A percentile compares a stretch with the other conserved stretches of the same genome.
phyloP scores from a whole-genome alignment of 129 eudicot genomes.

The Flaveria trinervia region DNA sequence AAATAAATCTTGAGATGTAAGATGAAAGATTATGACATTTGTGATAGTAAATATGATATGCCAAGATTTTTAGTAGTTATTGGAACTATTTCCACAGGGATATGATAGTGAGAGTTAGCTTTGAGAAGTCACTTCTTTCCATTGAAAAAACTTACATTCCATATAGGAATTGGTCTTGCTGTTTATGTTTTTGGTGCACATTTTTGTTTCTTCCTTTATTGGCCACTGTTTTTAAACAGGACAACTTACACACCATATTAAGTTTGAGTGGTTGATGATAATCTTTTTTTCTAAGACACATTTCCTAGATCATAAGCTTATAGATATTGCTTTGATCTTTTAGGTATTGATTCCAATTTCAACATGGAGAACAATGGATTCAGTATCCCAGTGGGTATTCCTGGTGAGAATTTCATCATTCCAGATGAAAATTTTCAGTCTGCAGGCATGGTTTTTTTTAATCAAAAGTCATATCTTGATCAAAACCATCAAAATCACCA shows the following conservation, averaged over 20 bases:
- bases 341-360: slow-evolving; percentile 19
- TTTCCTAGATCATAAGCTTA: slow-evolving; percentile 20
- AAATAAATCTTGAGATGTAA: background rate
- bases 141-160: slow-evolving; percentile 36
- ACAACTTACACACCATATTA: slow-evolving; percentile 8
- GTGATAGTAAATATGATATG: slow-evolving; percentile 14
- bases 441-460: slow-evolving; percentile 33
- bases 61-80: slow-evolving; percentile 18
- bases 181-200: slow-evolving; percentile 38
- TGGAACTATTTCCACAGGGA: slow-evolving; percentile 38
- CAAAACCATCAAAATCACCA: slow-evolving; percentile 42
- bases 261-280: slow-evolving; percentile 19
- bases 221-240: slow-evolving; percentile 33
- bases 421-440: slow-evolving; percentile 42
- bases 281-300: background rate
- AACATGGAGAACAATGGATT: slow-evolving; percentile 51
- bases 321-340: slow-evolving; percentile 13
- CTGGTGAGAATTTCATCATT: slow-evolving; percentile 33
- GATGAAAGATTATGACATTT: slow-evolving; percentile 14
- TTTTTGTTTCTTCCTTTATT: slow-evolving; percentile 34
- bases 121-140: slow-evolving; percentile 47
- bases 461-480: slow-evolving; percentile 40
- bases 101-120: slow-evolving; percentile 40
- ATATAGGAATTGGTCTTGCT: slow-evolving; percentile 26
- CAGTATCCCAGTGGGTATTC: slow-evolving; percentile 45